These are phyloP conservation scores for Martiniozyma asiatica DNA, from an alignment of 1,139 yeast genomes.

Conservation along the genomic window DNA sequence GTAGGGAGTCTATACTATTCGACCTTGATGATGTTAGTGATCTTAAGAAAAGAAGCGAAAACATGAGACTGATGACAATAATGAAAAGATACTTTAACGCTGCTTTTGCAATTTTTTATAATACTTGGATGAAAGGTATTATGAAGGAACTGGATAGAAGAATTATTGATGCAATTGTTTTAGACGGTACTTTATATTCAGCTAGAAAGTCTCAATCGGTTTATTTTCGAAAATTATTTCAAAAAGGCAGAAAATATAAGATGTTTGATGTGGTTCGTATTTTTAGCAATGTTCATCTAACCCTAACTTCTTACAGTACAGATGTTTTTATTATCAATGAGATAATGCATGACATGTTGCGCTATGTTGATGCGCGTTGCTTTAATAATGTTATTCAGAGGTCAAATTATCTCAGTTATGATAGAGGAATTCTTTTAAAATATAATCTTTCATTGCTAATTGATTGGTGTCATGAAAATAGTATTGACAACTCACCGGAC, in stretches of 20 bases:
- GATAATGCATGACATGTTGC: slow-evolving; percentile 74
- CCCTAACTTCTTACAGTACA: slow-evolving; percentile 82
- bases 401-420: slow-evolving; percentile 88
- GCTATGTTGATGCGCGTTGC: slow-evolving; percentile 81
- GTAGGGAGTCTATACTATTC: slow-evolving; percentile 49
- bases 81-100: slow-evolving; percentile 92
- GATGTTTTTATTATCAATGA: slow-evolving; percentile 77
- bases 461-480: slow-evolving; percentile 97
- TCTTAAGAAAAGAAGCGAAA: slow-evolving; percentile 52
- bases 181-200: slow-evolving; percentile 82
- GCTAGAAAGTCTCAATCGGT: slow-evolving; percentile 70
- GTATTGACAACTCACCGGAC: slow-evolving; percentile 77
- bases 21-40: slow-evolving; percentile 30
- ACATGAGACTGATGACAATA: slow-evolving; percentile 75
- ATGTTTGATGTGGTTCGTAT: slow-evolving; percentile 90
- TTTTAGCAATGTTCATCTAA: slow-evolving; percentile 83
- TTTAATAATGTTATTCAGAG: slow-evolving; percentile 93
- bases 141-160: slow-evolving; percentile 83
- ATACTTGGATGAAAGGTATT: slow-evolving; percentile 93
- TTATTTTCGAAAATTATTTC: slow-evolving; percentile 71
- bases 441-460: slow-evolving; percentile 91
- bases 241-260: slow-evolving; percentile 48
- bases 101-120: slow-evolving; percentile 83
- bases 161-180: slow-evolving; percentile 84
- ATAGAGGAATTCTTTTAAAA: slow-evolving; percentile 89